Conservation (phyloP, 1,139 yeast genomes). For the Yamadazyma atmosphaerica region DNA sequence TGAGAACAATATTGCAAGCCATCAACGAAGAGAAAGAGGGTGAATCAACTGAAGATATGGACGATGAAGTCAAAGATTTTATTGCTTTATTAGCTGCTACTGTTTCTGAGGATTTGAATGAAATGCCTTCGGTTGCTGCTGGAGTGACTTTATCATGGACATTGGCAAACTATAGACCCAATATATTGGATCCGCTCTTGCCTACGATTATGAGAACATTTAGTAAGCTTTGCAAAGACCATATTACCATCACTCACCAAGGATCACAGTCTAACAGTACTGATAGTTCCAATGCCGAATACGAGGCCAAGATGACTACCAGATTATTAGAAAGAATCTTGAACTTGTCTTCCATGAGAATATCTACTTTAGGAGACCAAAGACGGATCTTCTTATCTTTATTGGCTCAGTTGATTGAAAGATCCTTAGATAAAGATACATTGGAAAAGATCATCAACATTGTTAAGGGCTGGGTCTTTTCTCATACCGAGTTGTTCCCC, state of each 20-base stretch:
- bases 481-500: slow-evolving; percentile 82
- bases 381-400: slow-evolving; percentile 83
- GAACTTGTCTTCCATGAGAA: slow-evolving; percentile 76
- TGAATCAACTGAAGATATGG: slow-evolving; percentile 50
- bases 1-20: slow-evolving; percentile 65
- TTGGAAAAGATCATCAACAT: slow-evolving; percentile 74
- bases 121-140: slow-evolving; percentile 83
- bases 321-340: slow-evolving; percentile 73
- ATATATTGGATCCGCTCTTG: slow-evolving; percentile 68
- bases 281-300: slow-evolving; percentile 45
- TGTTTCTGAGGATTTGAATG: slow-evolving; percentile 80
- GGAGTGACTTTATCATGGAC: slow-evolving; percentile 90
- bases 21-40: slow-evolving; percentile 46
- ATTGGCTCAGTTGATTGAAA: slow-evolving; percentile 85
- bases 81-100: slow-evolving; percentile 62
- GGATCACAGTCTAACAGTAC: slow-evolving; percentile 37
- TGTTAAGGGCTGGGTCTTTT: slow-evolving; percentile 88
- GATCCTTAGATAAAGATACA: slow-evolving; percentile 77
- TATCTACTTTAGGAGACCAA: slow-evolving; percentile 87
- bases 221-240: slow-evolving; percentile 87
- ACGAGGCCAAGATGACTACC: slow-evolving; percentile 79
- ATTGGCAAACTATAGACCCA: slow-evolving; percentile 70
- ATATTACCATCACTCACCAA: slow-evolving; percentile 67
- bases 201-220: slow-evolving; percentile 83
- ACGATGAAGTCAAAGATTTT: slow-evolving; percentile 64